Percentiles rank a stretch among this genome's conserved stretches.
Conservation (phyloP, 2,329 filamentous ascomycete species). For the Stromatinia cepivora region DNA sequence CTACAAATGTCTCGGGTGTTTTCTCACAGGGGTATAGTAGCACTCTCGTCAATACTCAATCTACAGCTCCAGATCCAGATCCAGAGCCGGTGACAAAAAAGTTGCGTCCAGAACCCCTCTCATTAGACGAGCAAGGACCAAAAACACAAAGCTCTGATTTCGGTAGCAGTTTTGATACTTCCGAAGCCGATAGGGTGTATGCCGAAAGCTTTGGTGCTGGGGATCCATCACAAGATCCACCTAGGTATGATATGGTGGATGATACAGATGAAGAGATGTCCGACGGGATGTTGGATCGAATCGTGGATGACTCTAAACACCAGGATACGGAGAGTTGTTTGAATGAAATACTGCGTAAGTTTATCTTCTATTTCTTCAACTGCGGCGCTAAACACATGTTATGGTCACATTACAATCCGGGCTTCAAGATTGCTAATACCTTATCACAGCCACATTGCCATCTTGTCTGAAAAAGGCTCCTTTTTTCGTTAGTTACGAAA, state of each 20-base stretch:
- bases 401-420: not conserved
- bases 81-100: not conserved
- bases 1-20: conserved; percentile 25
- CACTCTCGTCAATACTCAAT: conserved; percentile 22
- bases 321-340: conserved; percentile 25
- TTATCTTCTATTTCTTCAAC: not conserved
- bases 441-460: conserved; percentile 31
- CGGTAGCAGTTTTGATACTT: conserved; percentile 13
- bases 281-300: not conserved
- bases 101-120: not conserved
- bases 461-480: conserved; percentile 26
- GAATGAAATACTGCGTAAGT: conserved; percentile 6
- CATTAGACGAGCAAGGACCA: not conserved
- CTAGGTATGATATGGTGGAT: not conserved
- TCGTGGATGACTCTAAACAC: not conserved
- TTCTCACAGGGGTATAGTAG: conserved; percentile 27
- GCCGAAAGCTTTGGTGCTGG: conserved; percentile 1
- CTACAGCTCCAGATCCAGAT: conserved; percentile 25
- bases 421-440: not conserved
- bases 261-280: not conserved
- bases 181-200: not conserved
- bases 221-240: not conserved
- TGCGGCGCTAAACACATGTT: not conserved
- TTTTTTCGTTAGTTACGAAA: conserved; percentile 37
- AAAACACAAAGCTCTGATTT: conserved; percentile 12